Conservation (phyloP, 352 stramenopile species). For the Salisapilia sapeloensis region DNA sequence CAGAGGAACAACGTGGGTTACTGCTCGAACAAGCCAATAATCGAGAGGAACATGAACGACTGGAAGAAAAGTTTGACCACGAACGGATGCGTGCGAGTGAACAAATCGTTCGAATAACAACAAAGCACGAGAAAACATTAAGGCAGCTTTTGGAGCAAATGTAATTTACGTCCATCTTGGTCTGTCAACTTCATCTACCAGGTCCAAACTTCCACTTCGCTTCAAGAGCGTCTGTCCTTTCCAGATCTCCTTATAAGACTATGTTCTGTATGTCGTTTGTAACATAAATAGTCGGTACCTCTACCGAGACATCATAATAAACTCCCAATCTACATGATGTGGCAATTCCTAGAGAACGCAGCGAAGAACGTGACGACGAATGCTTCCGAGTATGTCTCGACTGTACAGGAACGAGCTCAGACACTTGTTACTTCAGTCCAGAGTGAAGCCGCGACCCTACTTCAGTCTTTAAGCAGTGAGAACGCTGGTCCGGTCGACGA, state of each 20-base stretch:
- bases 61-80: constrained; percentile 54
- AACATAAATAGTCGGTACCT: too few relatives aligned
- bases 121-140: constrained; percentile 47
- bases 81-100: constrained; percentile 59
- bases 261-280: too few relatives aligned
- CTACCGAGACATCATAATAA: too few relatives aligned
- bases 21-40: constrained; percentile 21
- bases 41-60: constrained; percentile 17
- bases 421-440: constrained; percentile 51
- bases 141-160: too few relatives aligned
- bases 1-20: constrained; percentile 63
- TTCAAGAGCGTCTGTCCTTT: too few relatives aligned
- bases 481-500: constrained; percentile 57
- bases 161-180: too few relatives aligned
- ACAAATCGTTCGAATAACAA: constrained; percentile 62
- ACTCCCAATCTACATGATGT: too few relatives aligned
- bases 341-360: constrained; percentile 54
- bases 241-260: too few relatives aligned
- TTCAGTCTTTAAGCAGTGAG: constrained; percentile 41
- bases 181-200: too few relatives aligned
- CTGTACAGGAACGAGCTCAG: constrained; percentile 62
- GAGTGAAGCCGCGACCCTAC: constrained; percentile 47
- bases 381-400: constrained; percentile 48
- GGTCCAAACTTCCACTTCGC: too few relatives aligned
- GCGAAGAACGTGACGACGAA: constrained; percentile 56